Evolutionary conservation across 73 alveolate genomes (phyloP).

Genomic region (Stentor coeruleus): DNA sequence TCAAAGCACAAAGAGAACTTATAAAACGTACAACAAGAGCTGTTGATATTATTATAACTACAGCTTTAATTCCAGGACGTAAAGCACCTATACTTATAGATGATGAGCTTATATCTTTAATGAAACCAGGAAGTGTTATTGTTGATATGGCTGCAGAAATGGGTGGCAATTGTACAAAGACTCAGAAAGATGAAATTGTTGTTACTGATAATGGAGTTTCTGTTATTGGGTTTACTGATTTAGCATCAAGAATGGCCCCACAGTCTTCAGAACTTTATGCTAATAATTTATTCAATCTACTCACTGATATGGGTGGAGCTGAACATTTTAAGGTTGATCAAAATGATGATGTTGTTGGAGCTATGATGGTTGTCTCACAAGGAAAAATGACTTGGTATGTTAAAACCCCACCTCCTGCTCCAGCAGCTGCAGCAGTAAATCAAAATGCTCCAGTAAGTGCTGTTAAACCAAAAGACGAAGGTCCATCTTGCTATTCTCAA

Average conservation of each 20-base stretch:
- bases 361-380: slow-evolving; percentile 20
- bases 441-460: neutral
- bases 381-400: neutral
- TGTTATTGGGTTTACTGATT: slow-evolving; percentile 56
- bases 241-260: slow-evolving; percentile 54
- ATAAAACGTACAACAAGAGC: neutral
- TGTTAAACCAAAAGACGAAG: neutral
- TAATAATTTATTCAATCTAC: neutral
- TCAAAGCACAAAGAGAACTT: neutral
- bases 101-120: slow-evolving; percentile 10
- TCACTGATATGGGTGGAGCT: slow-evolving; percentile 21
- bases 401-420: neutral
- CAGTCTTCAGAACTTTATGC: slow-evolving; percentile 25
- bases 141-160: slow-evolving; percentile 46
- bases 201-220: slow-evolving; percentile 37
- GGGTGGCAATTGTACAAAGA: slow-evolving; percentile 57
- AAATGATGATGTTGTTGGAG: slow-evolving; percentile 6
- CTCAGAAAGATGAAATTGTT: slow-evolving; percentile 37
- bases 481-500: neutral
- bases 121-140: slow-evolving; percentile 43
- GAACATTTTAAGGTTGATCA: neutral
- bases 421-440: neutral
- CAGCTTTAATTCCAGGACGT: neutral
- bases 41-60: neutral
- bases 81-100: slow-evolving; percentile 20